Conservation (phyloP, 2,329 filamentous ascomycete genomes). For the Aspergillus ibericus region DNA sequence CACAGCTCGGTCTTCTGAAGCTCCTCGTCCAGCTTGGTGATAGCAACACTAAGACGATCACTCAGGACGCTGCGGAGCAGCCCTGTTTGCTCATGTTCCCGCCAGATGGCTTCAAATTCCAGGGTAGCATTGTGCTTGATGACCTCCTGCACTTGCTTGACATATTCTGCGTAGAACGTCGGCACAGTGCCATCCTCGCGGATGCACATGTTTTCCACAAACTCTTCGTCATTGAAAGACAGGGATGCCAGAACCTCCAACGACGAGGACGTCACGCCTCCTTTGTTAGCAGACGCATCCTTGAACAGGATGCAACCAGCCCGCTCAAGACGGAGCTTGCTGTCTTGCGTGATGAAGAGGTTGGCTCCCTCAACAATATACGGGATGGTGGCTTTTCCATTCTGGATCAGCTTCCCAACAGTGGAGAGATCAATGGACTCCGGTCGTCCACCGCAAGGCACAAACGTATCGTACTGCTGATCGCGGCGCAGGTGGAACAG, state of each 20-base stretch:
- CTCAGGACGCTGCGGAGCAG: conserved; percentile 81
- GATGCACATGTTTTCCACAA: conserved; percentile 92
- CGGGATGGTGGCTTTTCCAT: conserved; percentile 82
- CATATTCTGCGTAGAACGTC: conserved; percentile 89
- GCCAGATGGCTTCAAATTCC: conserved; percentile 98
- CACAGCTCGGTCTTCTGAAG: conserved; percentile 90
- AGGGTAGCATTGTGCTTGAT: conserved; percentile 89
- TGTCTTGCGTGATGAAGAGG: conserved; percentile 97
- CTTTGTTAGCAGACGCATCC: conserved; percentile 97
- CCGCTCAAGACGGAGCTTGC: conserved; percentile 89
- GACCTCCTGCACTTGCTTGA: conserved; percentile 84
- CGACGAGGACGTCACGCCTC: conserved; percentile 94
- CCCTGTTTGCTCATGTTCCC: conserved; percentile 82
- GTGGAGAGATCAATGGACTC: conserved; percentile 93
- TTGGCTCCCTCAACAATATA: conserved; percentile 99
- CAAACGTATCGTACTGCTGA: conserved; percentile 80
- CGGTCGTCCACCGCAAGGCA: conserved; percentile 92
- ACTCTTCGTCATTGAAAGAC: conserved; percentile 86
- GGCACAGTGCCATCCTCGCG: conserved; percentile 73
- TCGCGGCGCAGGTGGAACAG: conserved; percentile 87
- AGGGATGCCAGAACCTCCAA: conserved; percentile 93
- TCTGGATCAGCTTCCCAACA: conserved; percentile 81
- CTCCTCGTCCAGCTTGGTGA: conserved; percentile 96
- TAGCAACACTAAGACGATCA: conserved; percentile 85
- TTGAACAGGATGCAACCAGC: conserved; percentile 97